A percentile compares a stretch with the other conserved stretches of the same genome.
Conservation (phyloP, 2,329 filamentous ascomycete genomes). For the Amylocarpus encephaloides region DNA sequence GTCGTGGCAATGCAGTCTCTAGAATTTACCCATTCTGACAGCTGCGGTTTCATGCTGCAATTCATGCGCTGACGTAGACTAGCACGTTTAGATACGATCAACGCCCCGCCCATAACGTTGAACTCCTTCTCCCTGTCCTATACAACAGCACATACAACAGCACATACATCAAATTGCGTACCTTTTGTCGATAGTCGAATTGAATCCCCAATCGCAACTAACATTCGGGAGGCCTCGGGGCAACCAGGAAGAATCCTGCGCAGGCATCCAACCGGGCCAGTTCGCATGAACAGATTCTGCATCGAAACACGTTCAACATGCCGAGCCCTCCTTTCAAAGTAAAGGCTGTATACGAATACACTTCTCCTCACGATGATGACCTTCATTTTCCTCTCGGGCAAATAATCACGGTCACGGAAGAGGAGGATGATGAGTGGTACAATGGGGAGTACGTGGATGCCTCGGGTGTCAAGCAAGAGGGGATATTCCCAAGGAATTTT, state of each 20-base stretch:
- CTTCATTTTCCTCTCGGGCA: constrained; percentile 79
- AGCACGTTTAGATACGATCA: constrained; percentile 26
- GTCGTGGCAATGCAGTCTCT: constrained; percentile 10
- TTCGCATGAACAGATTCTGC: constrained; percentile 23
- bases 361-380: constrained; percentile 89
- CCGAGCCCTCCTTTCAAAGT: constrained; percentile 75
- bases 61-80: constrained; percentile 31
- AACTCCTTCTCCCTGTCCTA: constrained; percentile 18
- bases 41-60: constrained; percentile 10
- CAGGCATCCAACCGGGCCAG: constrained; percentile 20
- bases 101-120: constrained; percentile 22
- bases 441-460: constrained; percentile 79
- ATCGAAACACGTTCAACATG: constrained; percentile 48
- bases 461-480: constrained; percentile 66
- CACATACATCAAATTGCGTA: constrained; percentile 11
- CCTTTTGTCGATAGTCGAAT: constrained; percentile 7
- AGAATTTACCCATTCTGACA: constrained; percentile 18
- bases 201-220: constrained; percentile 11
- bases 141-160: constrained; percentile 16
- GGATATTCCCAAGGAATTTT: constrained; percentile 94
- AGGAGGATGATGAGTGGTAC: constrained; percentile 94
- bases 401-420: constrained; percentile 87
- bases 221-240: constrained; percentile 14
- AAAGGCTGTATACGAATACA: constrained; percentile 92
- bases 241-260: constrained; percentile 10